Base-by-base conservation (phyloP, 768 basidiomycete genomes). In the Solioccasus polychromus region DNA sequence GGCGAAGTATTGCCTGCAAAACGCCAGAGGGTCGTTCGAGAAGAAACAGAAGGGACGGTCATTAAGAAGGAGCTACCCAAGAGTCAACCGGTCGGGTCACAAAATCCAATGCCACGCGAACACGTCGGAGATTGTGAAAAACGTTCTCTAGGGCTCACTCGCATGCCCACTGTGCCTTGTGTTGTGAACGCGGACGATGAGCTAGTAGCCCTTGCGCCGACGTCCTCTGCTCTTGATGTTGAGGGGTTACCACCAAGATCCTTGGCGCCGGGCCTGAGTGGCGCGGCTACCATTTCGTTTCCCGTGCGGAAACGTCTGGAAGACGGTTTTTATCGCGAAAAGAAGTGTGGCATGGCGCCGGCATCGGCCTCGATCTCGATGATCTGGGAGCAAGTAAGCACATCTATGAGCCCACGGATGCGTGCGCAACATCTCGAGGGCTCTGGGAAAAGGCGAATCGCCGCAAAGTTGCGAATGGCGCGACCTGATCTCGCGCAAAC, bases 401-500 rank as follows among this genome's bases (percentile, higher is more conserved):
- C 3, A 7, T 42, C 25, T n/a, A 25, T 48, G 4, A 59, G 51
- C 18, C 50, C 62, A 34, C 55, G 51, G 36, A 60, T 44, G 3
- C 57, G 46, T 20, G 48, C 48, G 29, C 57, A 58, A 14, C 55
- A 52, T 12, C 47, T 51, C 0, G 46, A 48, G 34, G 58, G 55
- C 2, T 58, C 55, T 3, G 47, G 60, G 35, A 51, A 60, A 30
- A 51, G 46, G 19, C 49, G 42, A 26, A 60, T 58, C 31, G 71
- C 71, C 1, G 71, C 75, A 29, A 71, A 69, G 26, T 60, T 80
- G 14, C 68, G 71, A 4, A 56, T 53, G 12, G 75, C 74, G 10
- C 69, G 71, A 22, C 79, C 78, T 3, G 68, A 74, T 42, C 65
- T 71, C 8, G 17, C 17, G n/a, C n/a, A n/a, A n/a, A n/a, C n/a